A percentile compares a stretch with the other conserved stretches of the same genome.
phyloP scores from a whole-genome alignment of 1,284 basidiomycete species.

The Tilletia horrida region DNA sequence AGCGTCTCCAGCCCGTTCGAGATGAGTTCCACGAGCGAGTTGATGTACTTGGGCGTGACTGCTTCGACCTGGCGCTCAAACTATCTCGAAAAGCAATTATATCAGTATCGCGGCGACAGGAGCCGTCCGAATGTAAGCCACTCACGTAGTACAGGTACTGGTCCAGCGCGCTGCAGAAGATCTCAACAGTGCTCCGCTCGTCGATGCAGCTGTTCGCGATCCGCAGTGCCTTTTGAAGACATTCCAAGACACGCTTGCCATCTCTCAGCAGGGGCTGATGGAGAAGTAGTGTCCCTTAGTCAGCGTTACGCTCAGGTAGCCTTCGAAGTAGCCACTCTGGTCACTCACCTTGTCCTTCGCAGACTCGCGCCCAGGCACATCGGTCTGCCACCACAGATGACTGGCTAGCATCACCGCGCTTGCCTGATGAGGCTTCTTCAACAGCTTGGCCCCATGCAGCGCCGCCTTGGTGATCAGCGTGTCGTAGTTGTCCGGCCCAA shows the following conservation, averaged over 20 bases:
- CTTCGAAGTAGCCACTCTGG: neutral
- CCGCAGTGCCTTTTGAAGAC: conserved; percentile 51
- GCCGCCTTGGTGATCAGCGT: conserved; percentile 53
- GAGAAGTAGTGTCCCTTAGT: neutral
- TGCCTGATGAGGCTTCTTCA: conserved; percentile 54
- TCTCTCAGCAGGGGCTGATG: conserved; percentile 40
- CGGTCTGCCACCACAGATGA: conserved; percentile 54
- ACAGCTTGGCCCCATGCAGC: conserved; percentile 49
- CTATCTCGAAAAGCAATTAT: conserved; percentile 13
- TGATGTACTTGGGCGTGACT: conserved; percentile 50
- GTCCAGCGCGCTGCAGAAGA: conserved; percentile 50
- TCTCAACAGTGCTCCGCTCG: conserved; percentile 50
- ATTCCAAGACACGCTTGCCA: conserved; percentile 52
- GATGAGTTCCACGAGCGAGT: conserved; percentile 50
- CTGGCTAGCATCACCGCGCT: conserved; percentile 54
- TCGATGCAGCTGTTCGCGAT: conserved; percentile 54
- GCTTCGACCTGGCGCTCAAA: conserved; percentile 52
- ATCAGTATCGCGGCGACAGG: neutral
- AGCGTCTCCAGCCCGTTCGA: conserved; percentile 41
- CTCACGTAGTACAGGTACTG: conserved; percentile 52
- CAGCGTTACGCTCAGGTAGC: too few relatives aligned
- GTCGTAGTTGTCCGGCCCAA: conserved; percentile 51
- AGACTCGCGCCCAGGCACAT: conserved; percentile 30
- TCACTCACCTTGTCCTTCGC: conserved; percentile 22
- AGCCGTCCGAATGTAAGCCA: neutral